Evolutionary conservation across 345 rosid species (phyloP), one percentile per base, ranked within the genome.

Genomic region (Hibiscus mutabilis): DNA sequence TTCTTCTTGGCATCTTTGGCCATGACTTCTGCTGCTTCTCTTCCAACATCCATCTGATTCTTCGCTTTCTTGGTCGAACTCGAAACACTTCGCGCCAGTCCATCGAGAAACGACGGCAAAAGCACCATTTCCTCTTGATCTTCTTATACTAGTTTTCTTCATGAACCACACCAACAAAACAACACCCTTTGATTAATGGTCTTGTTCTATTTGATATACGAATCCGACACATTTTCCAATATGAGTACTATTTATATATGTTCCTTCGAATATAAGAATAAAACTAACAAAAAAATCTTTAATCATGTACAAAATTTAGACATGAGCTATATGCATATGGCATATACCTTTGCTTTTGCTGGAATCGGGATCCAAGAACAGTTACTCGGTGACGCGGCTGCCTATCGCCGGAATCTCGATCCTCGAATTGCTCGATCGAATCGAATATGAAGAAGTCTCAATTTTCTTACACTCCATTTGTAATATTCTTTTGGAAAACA

Each of bases 1-100:
- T 87, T 91, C 89, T 84, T 87, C 79, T 73, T 88, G 0, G 97
- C 90, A 42, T 81, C 86, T 70, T 88, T 94, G 19, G 89, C 88
- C 83, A 93, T 51, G 11, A 81, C 70, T 64, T 84, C 81, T 27
- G 97, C 97, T 4, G 91, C 85, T 79, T 82, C 87, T 73, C 80
- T 84, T 24, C 91, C 92, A 13, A 42, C 74, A 81, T 84, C 89
- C 53, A 71, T 81, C 52, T 64, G 1, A 9, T 72, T 68, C 61
- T 56, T 89, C 18, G 82, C 79, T 84, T 85, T 94, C 83, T 84
- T 91, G 49, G 52, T 84, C 8, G 94, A 86, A 24, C 59, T 84
- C 6, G 95, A 86, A 24, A 85, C 83, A 0, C 72, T 74, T 78
- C 87, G 83, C 11, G 91, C 88, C 22, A 89, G 75, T 44, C 94